Conservation (phyloP, 257 asterid genomes). For the Verbena officinalis region DNA sequence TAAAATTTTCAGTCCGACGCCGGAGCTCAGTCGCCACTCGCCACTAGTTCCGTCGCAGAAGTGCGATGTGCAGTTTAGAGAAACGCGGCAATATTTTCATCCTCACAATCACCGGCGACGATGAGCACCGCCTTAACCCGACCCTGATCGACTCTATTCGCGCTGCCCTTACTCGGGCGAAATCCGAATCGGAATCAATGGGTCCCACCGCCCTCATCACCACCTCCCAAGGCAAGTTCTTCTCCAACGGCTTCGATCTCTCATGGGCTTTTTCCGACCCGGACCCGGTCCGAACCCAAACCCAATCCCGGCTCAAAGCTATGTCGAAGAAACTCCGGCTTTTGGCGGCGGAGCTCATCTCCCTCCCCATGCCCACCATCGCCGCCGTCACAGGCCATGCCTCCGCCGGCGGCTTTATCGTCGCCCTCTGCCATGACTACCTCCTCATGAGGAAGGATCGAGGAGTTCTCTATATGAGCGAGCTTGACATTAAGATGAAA, state of each 20-base stretch:
- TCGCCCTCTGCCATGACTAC: conserved; percentile 70
- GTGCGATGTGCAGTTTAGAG: conserved; percentile 51
- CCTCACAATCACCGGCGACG: conserved; percentile 58
- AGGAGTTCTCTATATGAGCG: conserved; percentile 67
- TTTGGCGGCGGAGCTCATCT: conserved; percentile 53
- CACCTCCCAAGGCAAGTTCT: conserved; percentile 72
- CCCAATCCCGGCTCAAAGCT: conserved; percentile 18
- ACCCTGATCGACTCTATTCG: conserved; percentile 53
- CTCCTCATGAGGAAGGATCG: conserved; percentile 57
- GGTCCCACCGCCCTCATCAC: conserved; percentile 65
- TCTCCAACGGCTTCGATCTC: conserved; percentile 78
- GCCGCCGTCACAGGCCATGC: conserved; percentile 80
- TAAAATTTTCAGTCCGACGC: too few relatives aligned
- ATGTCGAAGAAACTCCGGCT: conserved; percentile 56
- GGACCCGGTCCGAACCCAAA: conserved; percentile 25
- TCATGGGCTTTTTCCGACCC: conserved; percentile 49
- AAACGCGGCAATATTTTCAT: conserved; percentile 55
- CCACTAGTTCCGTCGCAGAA: too few relatives aligned
- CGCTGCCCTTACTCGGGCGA: conserved; percentile 41
- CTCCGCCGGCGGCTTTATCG: conserved; percentile 55
- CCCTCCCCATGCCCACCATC: conserved; percentile 78
- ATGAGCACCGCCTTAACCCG: conserved; percentile 72
- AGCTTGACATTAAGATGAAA: conserved; percentile 47
- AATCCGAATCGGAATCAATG: conserved; percentile 33
- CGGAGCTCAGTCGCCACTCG: too few relatives aligned